These are phyloP conservation scores for Phytophthora tubulina DNA, from an alignment of 352 stramenopile genomes.

Conservation along the genomic window DNA sequence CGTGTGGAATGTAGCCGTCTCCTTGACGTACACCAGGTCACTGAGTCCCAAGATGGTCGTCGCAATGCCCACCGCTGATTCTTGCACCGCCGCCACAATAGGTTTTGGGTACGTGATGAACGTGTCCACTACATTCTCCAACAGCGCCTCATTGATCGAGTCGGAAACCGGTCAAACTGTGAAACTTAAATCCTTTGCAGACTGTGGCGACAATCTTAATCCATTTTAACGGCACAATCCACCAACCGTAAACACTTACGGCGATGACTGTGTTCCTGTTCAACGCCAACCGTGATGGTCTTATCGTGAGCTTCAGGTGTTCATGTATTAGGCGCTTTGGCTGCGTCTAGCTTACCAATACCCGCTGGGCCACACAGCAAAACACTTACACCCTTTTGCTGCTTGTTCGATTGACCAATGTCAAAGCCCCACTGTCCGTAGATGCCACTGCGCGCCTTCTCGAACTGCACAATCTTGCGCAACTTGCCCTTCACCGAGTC, in stretches of 20 bases:
- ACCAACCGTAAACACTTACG: no score
- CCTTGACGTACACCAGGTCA: conserved; percentile 92
- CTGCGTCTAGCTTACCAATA: conserved; percentile 80
- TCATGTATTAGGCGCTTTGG: conserved; percentile 47
- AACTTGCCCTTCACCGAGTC: conserved; percentile 73
- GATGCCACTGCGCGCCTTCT: conserved; percentile 87
- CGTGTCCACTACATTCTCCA: conserved; percentile 72
- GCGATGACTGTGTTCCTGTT: no score
- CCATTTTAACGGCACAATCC: no score
- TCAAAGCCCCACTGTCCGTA: conserved; percentile 90
- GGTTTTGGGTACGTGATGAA: conserved; percentile 93
- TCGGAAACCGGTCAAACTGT: no score
- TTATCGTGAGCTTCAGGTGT: no score
- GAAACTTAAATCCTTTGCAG: no score
- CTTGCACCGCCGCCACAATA: conserved; percentile 91
- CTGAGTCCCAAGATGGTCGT: conserved; percentile 91
- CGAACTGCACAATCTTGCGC: conserved; percentile 78
- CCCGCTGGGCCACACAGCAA: conserved; percentile 75
- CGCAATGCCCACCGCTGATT: conserved; percentile 89
- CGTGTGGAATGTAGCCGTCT: conserved; percentile 91
- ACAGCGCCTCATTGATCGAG: conserved; percentile 37
- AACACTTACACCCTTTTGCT: conserved; percentile 87
- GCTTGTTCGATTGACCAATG: conserved; percentile 82
- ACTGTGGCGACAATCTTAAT: no score
- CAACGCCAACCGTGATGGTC: no score